Base-by-base conservation (phyloP, 2,329 filamentous ascomycete genomes). In the Paracamarosporium sp. region DNA sequence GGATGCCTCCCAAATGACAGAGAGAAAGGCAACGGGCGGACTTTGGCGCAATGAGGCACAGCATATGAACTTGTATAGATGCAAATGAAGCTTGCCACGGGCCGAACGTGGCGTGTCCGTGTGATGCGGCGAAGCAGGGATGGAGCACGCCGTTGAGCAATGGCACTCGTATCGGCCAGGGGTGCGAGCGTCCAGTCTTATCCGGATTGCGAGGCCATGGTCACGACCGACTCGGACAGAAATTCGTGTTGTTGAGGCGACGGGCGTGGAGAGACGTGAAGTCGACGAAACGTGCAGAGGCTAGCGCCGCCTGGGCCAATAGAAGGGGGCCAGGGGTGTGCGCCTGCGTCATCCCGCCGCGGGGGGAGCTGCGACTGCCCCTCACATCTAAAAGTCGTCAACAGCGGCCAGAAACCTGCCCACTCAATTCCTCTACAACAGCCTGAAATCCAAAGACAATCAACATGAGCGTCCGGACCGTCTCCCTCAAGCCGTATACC, bases 401-500 rank as follows among this genome's bases (percentile, higher is more conserved):
- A 61, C 63, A 59, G 58, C 63, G 56, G 58, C 59, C 47, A 56
- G 54, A 27, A 41, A 45, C 45, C 51, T 55, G 30, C 45, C 43
- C 40, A 58, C 62, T 62, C 64, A 65, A 61, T 68, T 62, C 61
- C 51, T 52, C 46, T 45, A 55, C 46, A 61, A 59, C 62, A 65
- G 60, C 57, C 64, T 65, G 59, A 68, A 71, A 50, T 53, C 55
- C 22, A 60, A 9, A 48, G 11, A 45, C 53, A 64, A 33, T 47
- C 66, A 76, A 40, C 24, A 77, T 97, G 92, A 86, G 82, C 76
- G 81, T 88, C 79, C 86, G 91, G 80, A 92, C 90, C 53, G 91
- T 97, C 73, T 86, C 90, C 69, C 88, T 97, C 79, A 88, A 88
- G 78, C 87, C 93, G 59, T 97, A 95, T 80, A 85, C 90, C 64